Percentiles rank a stretch among this genome's conserved stretches.
phyloP scores from a whole-genome alignment of 331 rosid species.

The Prunus yedoensis region DNA sequence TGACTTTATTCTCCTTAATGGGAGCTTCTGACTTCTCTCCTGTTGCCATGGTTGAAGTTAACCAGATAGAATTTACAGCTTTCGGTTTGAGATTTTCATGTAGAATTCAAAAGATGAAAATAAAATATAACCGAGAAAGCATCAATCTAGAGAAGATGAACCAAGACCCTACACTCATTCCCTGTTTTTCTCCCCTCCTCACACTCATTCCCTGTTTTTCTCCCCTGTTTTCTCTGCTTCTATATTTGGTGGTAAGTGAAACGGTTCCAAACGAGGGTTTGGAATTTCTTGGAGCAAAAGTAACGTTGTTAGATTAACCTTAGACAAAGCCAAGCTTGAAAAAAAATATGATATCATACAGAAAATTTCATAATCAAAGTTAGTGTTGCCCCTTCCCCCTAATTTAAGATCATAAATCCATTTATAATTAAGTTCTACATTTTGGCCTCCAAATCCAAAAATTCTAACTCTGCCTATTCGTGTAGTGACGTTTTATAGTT shows the following conservation, averaged over 20 bases:
- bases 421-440: too few species aligned
- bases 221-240: background rate
- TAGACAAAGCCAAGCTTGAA: background rate
- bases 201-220: background rate
- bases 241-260: background rate
- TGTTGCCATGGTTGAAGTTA: constrained; percentile 1
- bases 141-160: background rate
- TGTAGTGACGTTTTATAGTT: too few species aligned
- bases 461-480: too few species aligned
- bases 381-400: too few species aligned
- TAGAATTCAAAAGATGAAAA: background rate
- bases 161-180: background rate
- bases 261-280: background rate
- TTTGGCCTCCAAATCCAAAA: too few species aligned
- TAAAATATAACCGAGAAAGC: background rate
- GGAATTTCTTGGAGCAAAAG: background rate
- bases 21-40: background rate
- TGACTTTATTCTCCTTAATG: background rate
- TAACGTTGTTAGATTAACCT: background rate
- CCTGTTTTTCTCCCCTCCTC: constrained; percentile 7
- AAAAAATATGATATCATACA: too few species aligned
- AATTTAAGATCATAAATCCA: too few species aligned
- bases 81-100: background rate
- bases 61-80: background rate
- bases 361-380: too few species aligned